These are phyloP conservation scores for Aspergillus sp. DNA, from an alignment of 2,329 filamentous ascomycete species.

Conservation along the genomic window DNA sequence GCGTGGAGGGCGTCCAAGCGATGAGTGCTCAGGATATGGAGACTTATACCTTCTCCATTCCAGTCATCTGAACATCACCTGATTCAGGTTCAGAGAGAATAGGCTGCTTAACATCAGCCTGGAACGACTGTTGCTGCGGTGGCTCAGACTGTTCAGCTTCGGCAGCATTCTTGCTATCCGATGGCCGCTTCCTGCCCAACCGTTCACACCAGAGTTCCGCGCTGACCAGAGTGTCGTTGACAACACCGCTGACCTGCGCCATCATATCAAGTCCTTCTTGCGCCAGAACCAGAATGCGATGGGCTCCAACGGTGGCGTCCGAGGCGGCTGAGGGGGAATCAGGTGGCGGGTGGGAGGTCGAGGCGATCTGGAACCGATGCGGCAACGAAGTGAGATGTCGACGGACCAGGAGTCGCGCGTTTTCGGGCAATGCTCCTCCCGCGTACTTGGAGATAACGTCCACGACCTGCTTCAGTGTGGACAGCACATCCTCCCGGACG, in stretches of 20 bases:
- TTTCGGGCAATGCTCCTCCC: slow-evolving; percentile 85
- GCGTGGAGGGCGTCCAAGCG: too few relatives aligned
- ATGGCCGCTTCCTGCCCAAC: slow-evolving; percentile 52
- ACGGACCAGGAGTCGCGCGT: slow-evolving; percentile 77
- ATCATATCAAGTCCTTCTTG: slow-evolving; percentile 94
- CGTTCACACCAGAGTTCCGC: slow-evolving; percentile 89
- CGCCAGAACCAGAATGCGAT: slow-evolving; percentile 77
- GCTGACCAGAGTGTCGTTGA: slow-evolving; percentile 83
- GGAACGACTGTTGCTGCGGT: slow-evolving; percentile 9
- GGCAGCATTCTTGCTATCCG: slow-evolving; percentile 14
- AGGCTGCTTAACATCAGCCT: slow-evolving; percentile 25
- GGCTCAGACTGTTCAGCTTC: slow-evolving; percentile 14
- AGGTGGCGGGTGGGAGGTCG: slow-evolving; percentile 39
- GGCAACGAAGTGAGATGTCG: slow-evolving; percentile 80
- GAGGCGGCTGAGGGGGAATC: slow-evolving; percentile 29
- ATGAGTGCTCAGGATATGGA: too few relatives aligned
- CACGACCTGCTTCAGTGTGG: slow-evolving; percentile 74
- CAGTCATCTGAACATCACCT: slow-evolving; percentile 33
- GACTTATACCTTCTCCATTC: slow-evolving; percentile 24
- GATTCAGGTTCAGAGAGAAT: slow-evolving; percentile 8
- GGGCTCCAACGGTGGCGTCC: slow-evolving; percentile 56
- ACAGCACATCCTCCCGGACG: slow-evolving; percentile 67
- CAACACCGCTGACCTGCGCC: slow-evolving; percentile 78
- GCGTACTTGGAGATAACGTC: slow-evolving; percentile 84
- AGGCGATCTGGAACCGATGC: slow-evolving; percentile 73